Conservation (phyloP, 2,329 filamentous ascomycete species). For the Diplodia scrobiculata region DNA sequence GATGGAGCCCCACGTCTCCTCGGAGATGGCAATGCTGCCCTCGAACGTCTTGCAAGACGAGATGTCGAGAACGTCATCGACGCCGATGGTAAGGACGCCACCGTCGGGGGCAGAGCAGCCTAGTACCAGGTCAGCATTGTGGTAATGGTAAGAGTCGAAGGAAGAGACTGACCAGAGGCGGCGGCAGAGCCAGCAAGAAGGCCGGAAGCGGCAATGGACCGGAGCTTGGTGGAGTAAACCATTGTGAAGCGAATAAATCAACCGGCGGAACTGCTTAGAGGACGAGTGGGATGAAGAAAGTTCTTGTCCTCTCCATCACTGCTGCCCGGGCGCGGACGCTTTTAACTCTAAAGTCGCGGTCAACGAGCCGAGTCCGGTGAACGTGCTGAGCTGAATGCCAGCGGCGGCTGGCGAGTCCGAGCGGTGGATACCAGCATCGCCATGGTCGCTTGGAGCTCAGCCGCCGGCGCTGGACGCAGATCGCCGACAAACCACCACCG, state of each 20-base stretch:
- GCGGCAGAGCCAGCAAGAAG: conserved; percentile 13
- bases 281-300: conserved; percentile 18
- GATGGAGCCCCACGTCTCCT: conserved; percentile 36
- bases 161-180: conserved; percentile 7
- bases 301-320: conserved; percentile 15
- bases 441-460: conserved; percentile 18
- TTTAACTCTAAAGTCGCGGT: conserved; percentile 24
- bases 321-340: not conserved
- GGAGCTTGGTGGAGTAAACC: conserved; percentile 20
- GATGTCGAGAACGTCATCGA: conserved; percentile 3
- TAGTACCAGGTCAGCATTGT: not conserved
- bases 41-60: conserved; percentile 20
- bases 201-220: conserved; percentile 22
- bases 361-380: conserved; percentile 8
- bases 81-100: conserved; percentile 10
- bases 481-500: conserved; percentile 9
- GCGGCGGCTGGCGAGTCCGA: conserved; percentile 1
- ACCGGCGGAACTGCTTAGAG: conserved; percentile 3
- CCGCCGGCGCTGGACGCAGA: not conserved
- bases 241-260: conserved; percentile 10
- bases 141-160: too few relatives aligned
- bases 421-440: conserved; percentile 20
- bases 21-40: conserved; percentile 13
- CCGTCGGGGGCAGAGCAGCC: conserved; percentile 20
- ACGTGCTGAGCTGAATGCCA: conserved; percentile 6